phyloP scores from a whole-genome alignment of 2,329 filamentous ascomycete genomes.

The Dothideomycetes sp. region DNA sequence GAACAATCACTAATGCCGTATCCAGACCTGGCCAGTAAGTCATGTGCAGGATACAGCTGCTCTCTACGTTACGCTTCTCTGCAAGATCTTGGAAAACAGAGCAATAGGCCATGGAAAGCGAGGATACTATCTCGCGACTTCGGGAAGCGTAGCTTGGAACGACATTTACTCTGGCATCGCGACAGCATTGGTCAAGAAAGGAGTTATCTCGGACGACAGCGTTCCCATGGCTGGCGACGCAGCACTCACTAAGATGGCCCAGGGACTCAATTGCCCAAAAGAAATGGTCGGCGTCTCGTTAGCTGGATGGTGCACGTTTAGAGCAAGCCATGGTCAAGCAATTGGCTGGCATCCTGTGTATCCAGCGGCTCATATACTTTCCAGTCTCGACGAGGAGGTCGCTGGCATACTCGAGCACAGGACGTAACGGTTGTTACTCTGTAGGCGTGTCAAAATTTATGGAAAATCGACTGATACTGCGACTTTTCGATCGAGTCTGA shows the following conservation, averaged over 20 bases:
- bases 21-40: constrained; percentile 45
- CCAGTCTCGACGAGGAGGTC: constrained; percentile 40
- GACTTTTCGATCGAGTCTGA: no score
- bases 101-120: constrained; percentile 33
- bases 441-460: no score
- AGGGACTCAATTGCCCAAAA: constrained; percentile 28
- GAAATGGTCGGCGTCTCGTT: constrained; percentile 34
- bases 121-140: constrained; percentile 44
- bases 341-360: constrained; percentile 42
- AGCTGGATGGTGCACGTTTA: constrained; percentile 39
- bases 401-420: no score
- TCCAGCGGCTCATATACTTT: constrained; percentile 37
- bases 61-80: constrained; percentile 39
- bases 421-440: no score
- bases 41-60: constrained; percentile 41
- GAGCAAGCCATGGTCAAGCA: constrained; percentile 31
- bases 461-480: no score
- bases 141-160: constrained; percentile 42
- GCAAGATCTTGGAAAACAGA: constrained; percentile 34
- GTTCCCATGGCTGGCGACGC: constrained; percentile 31
- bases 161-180: constrained; percentile 43
- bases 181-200: constrained; percentile 30
- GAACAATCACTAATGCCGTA: no score
- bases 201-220: constrained; percentile 30
- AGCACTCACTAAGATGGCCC: constrained; percentile 33